phyloP scores from a whole-genome alignment of 1,284 basidiomycete species.

The Xerocomus cyaneibrunnescens region DNA sequence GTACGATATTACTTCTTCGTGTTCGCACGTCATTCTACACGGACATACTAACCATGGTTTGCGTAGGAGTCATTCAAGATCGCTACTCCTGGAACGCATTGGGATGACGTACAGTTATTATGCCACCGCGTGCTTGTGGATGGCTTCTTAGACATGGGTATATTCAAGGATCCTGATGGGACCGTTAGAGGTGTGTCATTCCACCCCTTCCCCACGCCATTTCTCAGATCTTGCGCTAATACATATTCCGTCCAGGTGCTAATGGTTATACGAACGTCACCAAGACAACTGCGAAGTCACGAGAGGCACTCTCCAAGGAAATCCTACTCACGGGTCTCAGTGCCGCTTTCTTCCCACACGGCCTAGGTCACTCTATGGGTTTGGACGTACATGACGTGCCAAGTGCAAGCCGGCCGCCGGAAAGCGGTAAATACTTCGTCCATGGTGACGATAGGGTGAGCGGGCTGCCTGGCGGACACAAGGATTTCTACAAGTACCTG shows the following conservation, averaged over 20 bases:
- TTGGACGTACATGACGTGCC: conserved; percentile 89
- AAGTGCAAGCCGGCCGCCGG: conserved; percentile 62
- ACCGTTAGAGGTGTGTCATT: conserved; percentile 13
- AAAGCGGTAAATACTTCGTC: conserved; percentile 43
- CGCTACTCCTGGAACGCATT: conserved; percentile 73
- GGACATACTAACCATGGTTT: not conserved
- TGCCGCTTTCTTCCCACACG: conserved; percentile 89
- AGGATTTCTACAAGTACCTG: conserved; percentile 72
- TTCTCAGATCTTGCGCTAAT: not conserved
- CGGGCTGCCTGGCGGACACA: conserved; percentile 38
- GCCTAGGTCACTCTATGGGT: conserved; percentile 85
- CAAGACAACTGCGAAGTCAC: conserved; percentile 15
- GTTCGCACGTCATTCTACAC: not conserved
- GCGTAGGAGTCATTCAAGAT: conserved; percentile 64
- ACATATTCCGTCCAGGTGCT: conserved; percentile 2
- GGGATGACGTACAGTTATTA: conserved; percentile 81
- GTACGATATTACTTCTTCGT: conserved; percentile 8
- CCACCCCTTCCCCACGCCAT: not conserved
- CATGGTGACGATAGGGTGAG: not conserved
- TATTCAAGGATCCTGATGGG: conserved; percentile 61
- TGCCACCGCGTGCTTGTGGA: conserved; percentile 77
- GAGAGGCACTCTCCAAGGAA: conserved; percentile 24
- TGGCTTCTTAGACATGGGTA: conserved; percentile 80
- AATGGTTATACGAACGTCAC: conserved; percentile 5
- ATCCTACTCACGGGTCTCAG: conserved; percentile 76